phyloP scores from a whole-genome alignment of 768 basidiomycete species.

The Mycena maculata region DNA sequence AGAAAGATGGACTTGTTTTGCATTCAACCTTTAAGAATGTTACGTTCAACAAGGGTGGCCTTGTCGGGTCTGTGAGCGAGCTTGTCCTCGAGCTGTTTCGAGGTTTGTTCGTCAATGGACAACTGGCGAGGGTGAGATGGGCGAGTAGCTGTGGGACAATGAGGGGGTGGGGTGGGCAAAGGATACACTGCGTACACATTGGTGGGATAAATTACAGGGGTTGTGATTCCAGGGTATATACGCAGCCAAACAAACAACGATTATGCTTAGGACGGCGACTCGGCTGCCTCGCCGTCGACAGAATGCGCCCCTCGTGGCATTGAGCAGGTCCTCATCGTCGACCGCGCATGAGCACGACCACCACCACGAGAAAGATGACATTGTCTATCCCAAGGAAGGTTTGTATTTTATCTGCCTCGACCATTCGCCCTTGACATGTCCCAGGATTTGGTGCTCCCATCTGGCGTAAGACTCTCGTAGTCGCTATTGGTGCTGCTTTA shows the following conservation, averaged over 20 bases:
- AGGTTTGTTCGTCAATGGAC: constrained; percentile 42
- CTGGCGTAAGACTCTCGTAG: constrained; percentile 74
- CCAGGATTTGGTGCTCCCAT: constrained; percentile 73
- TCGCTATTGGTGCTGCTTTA: constrained; percentile 60
- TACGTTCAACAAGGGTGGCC: constrained; percentile 71
- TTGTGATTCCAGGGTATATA: neutral
- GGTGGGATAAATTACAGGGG: constrained; percentile 29
- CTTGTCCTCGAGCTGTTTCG: constrained; percentile 63
- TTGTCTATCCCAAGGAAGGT: constrained; percentile 73
- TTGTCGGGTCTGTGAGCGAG: constrained; percentile 68
- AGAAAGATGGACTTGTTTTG: constrained; percentile 19
- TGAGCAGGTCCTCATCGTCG: constrained; percentile 59
- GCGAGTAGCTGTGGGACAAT: constrained; percentile 15
- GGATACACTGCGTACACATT: constrained; percentile 24
- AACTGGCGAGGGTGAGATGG: constrained; percentile 28
- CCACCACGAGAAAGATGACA: constrained; percentile 48
- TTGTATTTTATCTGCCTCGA: constrained; percentile 26
- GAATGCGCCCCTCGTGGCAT: constrained; percentile 43
- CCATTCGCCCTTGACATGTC: constrained; percentile 3
- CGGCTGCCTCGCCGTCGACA: constrained; percentile 48
- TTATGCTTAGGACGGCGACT: constrained; percentile 33
- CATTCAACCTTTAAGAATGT: constrained; percentile 71
- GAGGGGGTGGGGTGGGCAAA: neutral
- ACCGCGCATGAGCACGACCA: constrained; percentile 49
- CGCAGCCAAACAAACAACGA: constrained; percentile 3